Evolutionary conservation across 108 stramenopile species (phyloP).

Genomic region (Cyclotella baltica): DNA sequence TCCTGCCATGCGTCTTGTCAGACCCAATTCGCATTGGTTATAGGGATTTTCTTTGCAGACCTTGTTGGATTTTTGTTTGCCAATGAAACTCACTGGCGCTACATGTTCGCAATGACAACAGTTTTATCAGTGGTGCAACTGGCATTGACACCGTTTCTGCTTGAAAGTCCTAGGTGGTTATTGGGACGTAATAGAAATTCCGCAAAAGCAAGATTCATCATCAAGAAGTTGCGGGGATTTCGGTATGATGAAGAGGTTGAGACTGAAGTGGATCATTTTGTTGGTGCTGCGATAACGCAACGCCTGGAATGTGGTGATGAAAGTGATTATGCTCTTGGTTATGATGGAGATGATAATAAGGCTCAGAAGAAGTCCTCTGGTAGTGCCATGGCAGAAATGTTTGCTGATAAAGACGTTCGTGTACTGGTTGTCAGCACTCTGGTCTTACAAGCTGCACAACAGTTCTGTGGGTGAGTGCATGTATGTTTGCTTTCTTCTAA

Average conservation of each 20-base stretch:
- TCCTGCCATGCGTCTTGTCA: too few relatives aligned
- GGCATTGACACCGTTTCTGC: conserved; percentile 79
- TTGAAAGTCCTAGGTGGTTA: conserved; percentile 93
- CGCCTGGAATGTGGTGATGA: conserved; percentile 12
- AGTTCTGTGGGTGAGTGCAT: conserved; percentile 83
- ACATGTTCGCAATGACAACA: conserved; percentile 86
- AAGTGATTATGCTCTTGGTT: not conserved
- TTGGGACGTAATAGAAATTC: conserved; percentile 81
- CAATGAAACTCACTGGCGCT: conserved; percentile 73
- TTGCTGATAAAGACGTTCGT: conserved; percentile 76
- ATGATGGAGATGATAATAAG: not conserved
- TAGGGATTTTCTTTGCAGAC: conserved; percentile 91
- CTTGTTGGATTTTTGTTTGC: conserved; percentile 87
- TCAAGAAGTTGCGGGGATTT: conserved; percentile 92
- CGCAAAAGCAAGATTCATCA: conserved; percentile 84
- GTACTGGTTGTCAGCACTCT: conserved; percentile 74
- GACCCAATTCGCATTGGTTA: conserved; percentile 95
- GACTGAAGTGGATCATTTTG: conserved; percentile 90
- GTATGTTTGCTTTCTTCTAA: not conserved
- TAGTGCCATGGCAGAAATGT: conserved; percentile 69
- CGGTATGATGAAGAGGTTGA: conserved; percentile 94
- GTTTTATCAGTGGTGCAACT: conserved; percentile 81
- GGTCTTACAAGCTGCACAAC: conserved; percentile 91
- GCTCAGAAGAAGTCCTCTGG: not conserved
- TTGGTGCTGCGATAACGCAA: conserved; percentile 45